Percentiles rank a stretch among this genome's conserved stretches.
These are phyloP conservation scores for Neofusicoccum cordaticola DNA, from an alignment of 2,329 filamentous ascomycete species.

Conservation along the genomic window DNA sequence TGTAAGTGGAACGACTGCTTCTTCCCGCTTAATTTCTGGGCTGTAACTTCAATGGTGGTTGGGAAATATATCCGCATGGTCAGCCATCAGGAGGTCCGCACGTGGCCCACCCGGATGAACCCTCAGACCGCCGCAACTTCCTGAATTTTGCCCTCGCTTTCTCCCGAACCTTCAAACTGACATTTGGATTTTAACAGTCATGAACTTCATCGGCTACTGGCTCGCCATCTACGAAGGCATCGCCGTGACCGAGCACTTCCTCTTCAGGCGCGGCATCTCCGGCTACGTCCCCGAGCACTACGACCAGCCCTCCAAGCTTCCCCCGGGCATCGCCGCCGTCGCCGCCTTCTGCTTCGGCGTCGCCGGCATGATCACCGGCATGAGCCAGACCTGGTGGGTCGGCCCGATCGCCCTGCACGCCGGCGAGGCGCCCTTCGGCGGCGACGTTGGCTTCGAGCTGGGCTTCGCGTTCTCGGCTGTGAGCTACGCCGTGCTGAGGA, in stretches of 20 bases:
- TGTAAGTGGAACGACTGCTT: not conserved
- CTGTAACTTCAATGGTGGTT: not conserved
- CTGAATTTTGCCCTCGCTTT: too few species aligned
- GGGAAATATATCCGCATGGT: too few species aligned
- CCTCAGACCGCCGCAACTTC: too few species aligned
- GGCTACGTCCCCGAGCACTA: conserved; percentile 62
- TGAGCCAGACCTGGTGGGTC: conserved; percentile 66
- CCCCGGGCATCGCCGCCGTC: conserved; percentile 62
- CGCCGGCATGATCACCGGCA: conserved; percentile 65
- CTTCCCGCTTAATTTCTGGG: not conserved
- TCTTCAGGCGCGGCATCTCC: conserved; percentile 61
- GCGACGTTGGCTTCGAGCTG: conserved; percentile 64
- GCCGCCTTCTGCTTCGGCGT: conserved; percentile 63
- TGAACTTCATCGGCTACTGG: conserved; percentile 63
- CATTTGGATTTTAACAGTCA: conserved; percentile 49
- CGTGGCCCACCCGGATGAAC: too few species aligned
- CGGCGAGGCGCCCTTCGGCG: conserved; percentile 50
- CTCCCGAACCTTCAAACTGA: too few species aligned
- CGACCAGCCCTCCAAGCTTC: conserved; percentile 56
- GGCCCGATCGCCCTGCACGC: conserved; percentile 65
- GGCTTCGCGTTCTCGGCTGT: conserved; percentile 60
- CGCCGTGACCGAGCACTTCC: conserved; percentile 63
- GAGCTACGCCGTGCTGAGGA: conserved; percentile 52
- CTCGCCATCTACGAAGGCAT: conserved; percentile 70
- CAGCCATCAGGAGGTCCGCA: too few species aligned